Conservation (phyloP, 2,329 filamentous ascomycete genomes). For the Claviceps arundinis region DNA sequence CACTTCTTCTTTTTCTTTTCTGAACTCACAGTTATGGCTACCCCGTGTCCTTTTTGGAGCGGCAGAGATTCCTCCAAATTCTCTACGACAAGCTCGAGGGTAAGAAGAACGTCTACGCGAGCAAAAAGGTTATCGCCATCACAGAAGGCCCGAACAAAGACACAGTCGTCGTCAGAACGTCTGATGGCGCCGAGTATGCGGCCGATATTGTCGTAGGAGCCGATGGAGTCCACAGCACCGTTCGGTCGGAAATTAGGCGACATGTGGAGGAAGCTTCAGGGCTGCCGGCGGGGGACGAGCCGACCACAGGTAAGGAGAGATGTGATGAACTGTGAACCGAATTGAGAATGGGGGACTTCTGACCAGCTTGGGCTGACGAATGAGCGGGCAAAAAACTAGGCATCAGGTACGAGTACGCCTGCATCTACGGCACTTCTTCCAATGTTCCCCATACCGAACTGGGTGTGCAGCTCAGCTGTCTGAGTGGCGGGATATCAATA, state of each 20-base stretch:
- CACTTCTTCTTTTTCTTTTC: background rate
- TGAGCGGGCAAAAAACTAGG: background rate
- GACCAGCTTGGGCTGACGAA: no score
- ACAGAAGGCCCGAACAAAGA: background rate
- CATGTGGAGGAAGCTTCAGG: conserved; percentile 7
- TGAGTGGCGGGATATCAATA: conserved; percentile 1
- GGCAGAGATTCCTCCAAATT: conserved; percentile 19
- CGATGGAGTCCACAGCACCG: conserved; percentile 27
- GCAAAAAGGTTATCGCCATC: conserved; percentile 9
- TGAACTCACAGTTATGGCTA: conserved; percentile 14
- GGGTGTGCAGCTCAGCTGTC: conserved; percentile 1
- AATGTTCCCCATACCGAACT: conserved; percentile 1
- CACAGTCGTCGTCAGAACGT: conserved; percentile 14
- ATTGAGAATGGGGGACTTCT: no score
- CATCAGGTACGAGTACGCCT: conserved; percentile 4
- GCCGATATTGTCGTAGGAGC: conserved; percentile 28
- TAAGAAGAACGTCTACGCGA: conserved; percentile 12
- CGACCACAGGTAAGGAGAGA: conserved; percentile 9
- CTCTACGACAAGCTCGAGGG: conserved; percentile 19
- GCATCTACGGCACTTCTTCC: conserved; percentile 3
- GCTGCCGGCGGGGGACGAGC: conserved; percentile 7
- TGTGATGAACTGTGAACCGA: background rate
- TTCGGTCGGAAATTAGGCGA: conserved; percentile 13
- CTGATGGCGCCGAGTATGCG: conserved; percentile 20
- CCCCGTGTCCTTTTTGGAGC: conserved; percentile 20